These are phyloP conservation scores for Sporisorium iseilematis-ciliati DNA, from an alignment of 1,284 basidiomycete genomes.

Conservation along the genomic window DNA sequence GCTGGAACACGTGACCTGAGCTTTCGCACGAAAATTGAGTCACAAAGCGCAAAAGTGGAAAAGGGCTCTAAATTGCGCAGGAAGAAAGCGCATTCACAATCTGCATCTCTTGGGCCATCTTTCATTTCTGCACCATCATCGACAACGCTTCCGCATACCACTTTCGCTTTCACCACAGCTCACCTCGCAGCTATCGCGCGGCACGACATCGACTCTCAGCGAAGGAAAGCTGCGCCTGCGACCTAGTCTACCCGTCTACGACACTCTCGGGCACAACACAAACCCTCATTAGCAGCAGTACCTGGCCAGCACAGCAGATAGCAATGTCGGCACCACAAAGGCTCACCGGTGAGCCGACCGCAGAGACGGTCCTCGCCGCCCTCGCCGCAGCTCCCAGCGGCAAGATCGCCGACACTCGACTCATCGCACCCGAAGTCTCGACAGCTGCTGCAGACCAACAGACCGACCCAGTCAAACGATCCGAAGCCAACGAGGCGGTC, in stretches of 20 bases:
- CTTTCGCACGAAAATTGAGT: constrained; percentile 28
- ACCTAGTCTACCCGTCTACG: too few relatives aligned
- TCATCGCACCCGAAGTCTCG: constrained; percentile 45
- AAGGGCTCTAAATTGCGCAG: constrained; percentile 7
- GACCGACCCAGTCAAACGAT: constrained; percentile 50
- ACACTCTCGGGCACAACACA: not conserved
- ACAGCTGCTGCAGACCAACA: constrained; percentile 36
- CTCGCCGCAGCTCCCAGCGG: constrained; percentile 55
- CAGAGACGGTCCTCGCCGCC: constrained; percentile 58
- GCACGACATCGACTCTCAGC: not conserved
- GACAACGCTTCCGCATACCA: not conserved
- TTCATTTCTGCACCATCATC: constrained; percentile 6
- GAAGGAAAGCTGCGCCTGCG: too few relatives aligned
- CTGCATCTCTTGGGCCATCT: not conserved
- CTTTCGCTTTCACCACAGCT: not conserved
- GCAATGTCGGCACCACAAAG: constrained; percentile 39
- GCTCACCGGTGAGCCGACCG: constrained; percentile 45
- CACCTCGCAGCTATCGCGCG: not conserved
- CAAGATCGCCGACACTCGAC: constrained; percentile 57
- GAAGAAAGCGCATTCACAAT: constrained; percentile 16
- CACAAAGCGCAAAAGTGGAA: constrained; percentile 22
- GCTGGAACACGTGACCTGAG: not conserved
- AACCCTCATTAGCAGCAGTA: not conserved
- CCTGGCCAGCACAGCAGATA: not conserved
- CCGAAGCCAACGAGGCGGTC: constrained; percentile 55